Evolutionary conservation across 768 basidiomycete species (phyloP).

Genomic region (Pulveroboletus ravenelii): DNA sequence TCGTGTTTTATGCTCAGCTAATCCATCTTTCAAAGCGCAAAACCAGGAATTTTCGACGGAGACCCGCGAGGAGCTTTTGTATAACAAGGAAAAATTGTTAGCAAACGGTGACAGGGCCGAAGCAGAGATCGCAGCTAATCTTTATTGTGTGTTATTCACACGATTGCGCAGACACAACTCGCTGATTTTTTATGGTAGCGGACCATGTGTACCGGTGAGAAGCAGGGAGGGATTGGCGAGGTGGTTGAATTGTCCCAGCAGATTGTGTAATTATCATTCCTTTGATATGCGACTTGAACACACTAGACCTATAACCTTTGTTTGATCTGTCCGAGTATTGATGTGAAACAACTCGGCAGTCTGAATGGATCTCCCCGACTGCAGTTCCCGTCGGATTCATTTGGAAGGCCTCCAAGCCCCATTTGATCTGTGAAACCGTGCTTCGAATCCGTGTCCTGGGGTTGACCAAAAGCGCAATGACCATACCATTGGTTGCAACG

Average conservation of each 20-base stretch:
- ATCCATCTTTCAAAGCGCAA: slow-evolving; percentile 58
- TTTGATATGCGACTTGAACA: slow-evolving; percentile 6
- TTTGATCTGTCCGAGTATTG: background rate
- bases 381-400: background rate
- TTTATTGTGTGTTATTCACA: slow-evolving; percentile 52
- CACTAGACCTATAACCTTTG: background rate
- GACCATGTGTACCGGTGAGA: slow-evolving; percentile 82
- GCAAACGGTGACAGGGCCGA: slow-evolving; percentile 95
- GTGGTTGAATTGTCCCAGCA: slow-evolving; percentile 7
- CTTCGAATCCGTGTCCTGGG: background rate
- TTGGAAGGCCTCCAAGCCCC: background rate
- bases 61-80: slow-evolving; percentile 95
- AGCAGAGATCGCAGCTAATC: slow-evolving; percentile 95
- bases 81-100: slow-evolving; percentile 98
- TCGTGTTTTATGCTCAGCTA: slow-evolving; percentile 2
- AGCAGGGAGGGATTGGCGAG: slow-evolving; percentile 2
- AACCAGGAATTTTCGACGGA: slow-evolving; percentile 98
- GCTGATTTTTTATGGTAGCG: slow-evolving; percentile 42
- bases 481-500: background rate
- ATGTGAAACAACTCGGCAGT: background rate
- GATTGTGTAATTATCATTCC: slow-evolving; percentile 23
- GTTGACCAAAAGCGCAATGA: background rate
- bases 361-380: background rate
- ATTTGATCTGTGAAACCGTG: background rate
- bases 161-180: slow-evolving; percentile 10